phyloP scores from a whole-genome alignment of 2,329 filamentous ascomycete genomes.

The Dactylonectria estremocensis region DNA sequence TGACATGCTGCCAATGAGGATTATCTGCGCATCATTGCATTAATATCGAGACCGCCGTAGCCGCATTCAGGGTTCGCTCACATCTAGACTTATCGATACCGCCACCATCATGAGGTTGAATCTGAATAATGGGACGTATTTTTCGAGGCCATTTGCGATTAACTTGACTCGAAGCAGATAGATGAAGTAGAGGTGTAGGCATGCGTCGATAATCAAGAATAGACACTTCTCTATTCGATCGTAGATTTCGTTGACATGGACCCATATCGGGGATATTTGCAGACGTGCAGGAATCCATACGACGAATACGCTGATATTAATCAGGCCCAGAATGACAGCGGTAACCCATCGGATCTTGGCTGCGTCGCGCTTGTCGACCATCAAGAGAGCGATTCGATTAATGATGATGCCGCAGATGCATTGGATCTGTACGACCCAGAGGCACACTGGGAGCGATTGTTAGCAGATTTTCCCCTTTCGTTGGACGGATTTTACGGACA shows the following conservation, averaged over 20 bases:
- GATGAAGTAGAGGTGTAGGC: slow-evolving; percentile 73
- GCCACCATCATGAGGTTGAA: slow-evolving; percentile 29
- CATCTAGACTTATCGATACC: slow-evolving; percentile 70
- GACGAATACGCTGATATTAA: slow-evolving; percentile 27
- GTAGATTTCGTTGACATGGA: slow-evolving; percentile 27
- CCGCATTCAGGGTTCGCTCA: slow-evolving; percentile 53
- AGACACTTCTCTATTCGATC: slow-evolving; percentile 29
- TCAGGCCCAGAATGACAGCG: slow-evolving; percentile 16
- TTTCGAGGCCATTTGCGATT: slow-evolving; percentile 78
- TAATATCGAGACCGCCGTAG: neutral
- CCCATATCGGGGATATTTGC: slow-evolving; percentile 17
- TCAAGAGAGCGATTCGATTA: slow-evolving; percentile 62
- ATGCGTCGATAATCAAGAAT: slow-evolving; percentile 27
- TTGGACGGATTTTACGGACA: neutral
- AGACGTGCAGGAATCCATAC: slow-evolving; percentile 30
- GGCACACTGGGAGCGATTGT: neutral
- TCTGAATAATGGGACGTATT: slow-evolving; percentile 59
- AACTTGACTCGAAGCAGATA: slow-evolving; percentile 74
- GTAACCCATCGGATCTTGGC: slow-evolving; percentile 19
- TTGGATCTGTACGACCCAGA: slow-evolving; percentile 52
- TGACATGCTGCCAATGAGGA: slow-evolving; percentile 39
- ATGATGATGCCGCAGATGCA: slow-evolving; percentile 62
- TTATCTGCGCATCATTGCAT: slow-evolving; percentile 26
- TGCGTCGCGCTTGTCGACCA: slow-evolving; percentile 20
- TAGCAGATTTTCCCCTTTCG: too few species aligned